These are phyloP conservation scores for Pythium folliculosum DNA, from an alignment of 352 stramenopile species.

Conservation along the genomic window DNA sequence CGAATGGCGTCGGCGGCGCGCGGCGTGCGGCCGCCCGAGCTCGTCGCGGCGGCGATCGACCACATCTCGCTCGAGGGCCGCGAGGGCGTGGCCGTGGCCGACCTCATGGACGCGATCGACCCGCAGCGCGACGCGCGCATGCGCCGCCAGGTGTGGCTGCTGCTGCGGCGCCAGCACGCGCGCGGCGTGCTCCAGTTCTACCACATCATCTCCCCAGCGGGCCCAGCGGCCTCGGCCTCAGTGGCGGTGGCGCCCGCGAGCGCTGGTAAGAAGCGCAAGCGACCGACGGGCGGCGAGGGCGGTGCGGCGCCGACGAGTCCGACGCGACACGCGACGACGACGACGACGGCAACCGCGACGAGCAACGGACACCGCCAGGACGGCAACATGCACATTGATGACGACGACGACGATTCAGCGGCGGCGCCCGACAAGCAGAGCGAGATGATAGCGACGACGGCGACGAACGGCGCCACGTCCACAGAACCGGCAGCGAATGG, in stretches of 20 bases:
- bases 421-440: background rate
- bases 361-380: background rate
- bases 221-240: background rate
- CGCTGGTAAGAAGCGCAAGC: slow-evolving; percentile 60
- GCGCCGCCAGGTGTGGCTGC: slow-evolving; percentile 55
- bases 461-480: background rate
- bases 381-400: background rate
- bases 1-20: slow-evolving; percentile 10
- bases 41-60: slow-evolving; percentile 65
- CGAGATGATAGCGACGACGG: background rate
- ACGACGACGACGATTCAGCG: background rate
- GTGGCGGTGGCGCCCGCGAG: background rate
- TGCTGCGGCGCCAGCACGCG: slow-evolving; percentile 49
- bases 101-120: slow-evolving; percentile 48
- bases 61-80: slow-evolving; percentile 61
- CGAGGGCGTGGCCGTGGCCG: slow-evolving; percentile 39
- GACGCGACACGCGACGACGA: background rate
- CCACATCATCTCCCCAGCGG: slow-evolving; percentile 20
- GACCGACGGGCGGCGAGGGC: slow-evolving; percentile 23
- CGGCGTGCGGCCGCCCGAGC: slow-evolving; percentile 36
- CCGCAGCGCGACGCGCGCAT: slow-evolving; percentile 40
- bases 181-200: slow-evolving; percentile 57
- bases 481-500: background rate
- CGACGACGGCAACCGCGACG: background rate
- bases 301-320: background rate